Base-by-base conservation (phyloP, 805 yeast genomes). In the Limtongia smithiae region DNA sequence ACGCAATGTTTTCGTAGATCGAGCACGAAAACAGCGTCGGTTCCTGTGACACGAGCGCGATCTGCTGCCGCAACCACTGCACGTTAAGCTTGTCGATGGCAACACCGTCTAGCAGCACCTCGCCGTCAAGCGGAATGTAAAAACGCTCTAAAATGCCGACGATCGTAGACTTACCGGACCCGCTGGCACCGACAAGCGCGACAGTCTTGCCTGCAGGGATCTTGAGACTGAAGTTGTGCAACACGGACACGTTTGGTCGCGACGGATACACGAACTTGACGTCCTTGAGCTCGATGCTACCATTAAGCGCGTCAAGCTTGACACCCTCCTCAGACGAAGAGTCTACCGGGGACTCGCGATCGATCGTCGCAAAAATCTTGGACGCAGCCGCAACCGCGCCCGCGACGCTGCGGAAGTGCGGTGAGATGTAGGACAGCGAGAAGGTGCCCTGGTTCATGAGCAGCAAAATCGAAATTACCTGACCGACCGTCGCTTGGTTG, bases 1-100 rank as follows among this genome's bases (percentile, higher is more conserved):
- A 85, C 50, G 87, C 73, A 32, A 88, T 78, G 60, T 87, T 87
- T 61, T 88, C 94, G 63, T 79, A 68, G 41, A 91, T 87, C 1
- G 94, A 76, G 49, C 86, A 95, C 62, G 90, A 85, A 71, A 90
- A 90, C 38, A 90, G 70, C 3, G 96, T 95, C 0, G 97, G 94
- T 57, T 91, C 97, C 68, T 91, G 97, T 3, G 97, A 96, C 4
- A 91, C 97, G 25, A 89, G 87, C 38, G 96, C 95, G 48, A 91
- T 78, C 37, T 79, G 74, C 54, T 70, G 77, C 60, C 97, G 78
- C 41, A 91, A 73, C 51, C 90, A 80, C 51, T 82, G 86, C 33
- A 90, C 64, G 48, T 85, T 85, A 35, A 88, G 79, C 42, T 80
- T 77, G 46, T 36, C 69, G 38, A 91, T 79, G 62, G 89, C 94